Evolutionary conservation across 768 basidiomycete species (phyloP).

Genomic region (Kwoniella bestiolae): DNA sequence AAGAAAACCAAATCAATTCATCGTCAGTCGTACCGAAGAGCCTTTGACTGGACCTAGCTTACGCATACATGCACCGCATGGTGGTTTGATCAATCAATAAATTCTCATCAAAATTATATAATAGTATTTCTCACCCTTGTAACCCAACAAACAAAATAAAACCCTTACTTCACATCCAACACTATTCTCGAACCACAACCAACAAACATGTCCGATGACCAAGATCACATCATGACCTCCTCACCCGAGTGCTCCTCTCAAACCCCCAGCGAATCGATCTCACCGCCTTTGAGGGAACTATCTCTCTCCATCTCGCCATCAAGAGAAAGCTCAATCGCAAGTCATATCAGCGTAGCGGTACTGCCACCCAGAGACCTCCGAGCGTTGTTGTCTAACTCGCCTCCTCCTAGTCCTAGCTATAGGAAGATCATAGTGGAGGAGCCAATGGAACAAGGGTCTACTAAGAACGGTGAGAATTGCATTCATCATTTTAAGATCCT

Average conservation of each 20-base stretch:
- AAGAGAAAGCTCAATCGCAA: not conserved
- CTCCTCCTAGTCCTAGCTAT: not conserved
- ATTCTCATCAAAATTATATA: no score
- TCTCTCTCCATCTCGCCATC: not conserved
- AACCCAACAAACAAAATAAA: no score
- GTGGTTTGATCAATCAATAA: no score
- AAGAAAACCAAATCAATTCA: no score
- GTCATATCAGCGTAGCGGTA: not conserved
- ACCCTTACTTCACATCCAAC: no score
- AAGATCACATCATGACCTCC: constrained; percentile 4
- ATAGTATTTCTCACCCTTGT: no score
- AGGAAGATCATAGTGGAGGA: not conserved
- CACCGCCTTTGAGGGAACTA: constrained; percentile 6
- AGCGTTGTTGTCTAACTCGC: constrained; percentile 1
- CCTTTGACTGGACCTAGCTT: no score
- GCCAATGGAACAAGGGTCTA: not conserved
- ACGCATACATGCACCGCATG: no score
- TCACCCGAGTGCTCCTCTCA: constrained; percentile 11
- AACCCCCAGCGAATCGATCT: not conserved
- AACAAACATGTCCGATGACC: constrained; percentile 2
- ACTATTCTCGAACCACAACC: no score
- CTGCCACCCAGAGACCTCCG: not conserved
- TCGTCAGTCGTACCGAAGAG: not conserved
- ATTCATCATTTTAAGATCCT: no score
- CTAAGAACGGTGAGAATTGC: not conserved